Conservation (phyloP, 2,329 filamentous ascomycete species). For the Hymenoscyphus fructigenus region DNA sequence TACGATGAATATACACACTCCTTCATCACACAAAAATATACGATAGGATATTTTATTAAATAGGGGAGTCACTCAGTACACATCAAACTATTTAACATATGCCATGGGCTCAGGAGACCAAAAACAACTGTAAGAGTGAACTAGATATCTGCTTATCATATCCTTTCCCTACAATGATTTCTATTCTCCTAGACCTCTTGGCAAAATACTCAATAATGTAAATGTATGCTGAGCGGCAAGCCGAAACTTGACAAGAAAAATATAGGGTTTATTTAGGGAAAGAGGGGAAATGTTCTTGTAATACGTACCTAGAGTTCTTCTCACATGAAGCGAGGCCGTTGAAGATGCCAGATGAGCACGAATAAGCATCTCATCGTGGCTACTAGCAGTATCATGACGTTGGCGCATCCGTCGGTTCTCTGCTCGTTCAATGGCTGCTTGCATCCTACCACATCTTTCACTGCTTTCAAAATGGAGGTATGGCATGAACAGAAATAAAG, state of each 20-base stretch:
- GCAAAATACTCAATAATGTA: neutral
- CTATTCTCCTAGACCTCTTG: neutral
- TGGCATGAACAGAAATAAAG: conserved; percentile 31
- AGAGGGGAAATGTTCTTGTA: neutral
- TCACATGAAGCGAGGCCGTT: conserved; percentile 42
- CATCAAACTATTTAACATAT: neutral
- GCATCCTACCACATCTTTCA: conserved; percentile 28
- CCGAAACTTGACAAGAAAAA: neutral
- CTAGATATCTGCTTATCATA: conserved; percentile 1
- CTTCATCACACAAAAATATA: no score
- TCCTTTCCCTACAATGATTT: neutral
- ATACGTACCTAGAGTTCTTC: conserved; percentile 42
- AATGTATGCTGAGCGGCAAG: neutral
- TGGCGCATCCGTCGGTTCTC: conserved; percentile 20
- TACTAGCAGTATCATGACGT: conserved; percentile 18
- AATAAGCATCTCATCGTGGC: conserved; percentile 33
- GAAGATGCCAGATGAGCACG: conserved; percentile 27
- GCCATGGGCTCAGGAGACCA: neutral
- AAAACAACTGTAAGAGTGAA: neutral
- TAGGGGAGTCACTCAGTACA: neutral
- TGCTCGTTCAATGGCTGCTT: conserved; percentile 29
- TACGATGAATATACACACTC: neutral
- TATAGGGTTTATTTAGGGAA: neutral
- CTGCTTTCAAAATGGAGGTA: conserved; percentile 33
- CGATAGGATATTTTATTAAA: no score